phyloP scores from a whole-genome alignment of 768 basidiomycete species.

The Pulveroboletus sp. region DNA sequence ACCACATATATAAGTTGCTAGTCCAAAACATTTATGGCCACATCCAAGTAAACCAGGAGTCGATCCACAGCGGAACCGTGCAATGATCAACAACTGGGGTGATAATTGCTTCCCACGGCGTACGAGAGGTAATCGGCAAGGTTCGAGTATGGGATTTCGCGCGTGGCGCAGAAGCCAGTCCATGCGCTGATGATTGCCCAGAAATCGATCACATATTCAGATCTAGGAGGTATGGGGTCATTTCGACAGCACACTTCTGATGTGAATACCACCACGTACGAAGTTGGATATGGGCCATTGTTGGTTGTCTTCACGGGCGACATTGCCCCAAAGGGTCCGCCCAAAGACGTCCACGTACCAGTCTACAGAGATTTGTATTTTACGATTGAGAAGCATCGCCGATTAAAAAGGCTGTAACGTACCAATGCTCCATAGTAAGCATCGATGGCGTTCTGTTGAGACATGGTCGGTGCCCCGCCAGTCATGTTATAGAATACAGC shows the following conservation, averaged over 20 bases:
- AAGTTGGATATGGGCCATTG: constrained; percentile 22
- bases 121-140: constrained; percentile 23
- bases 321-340: constrained; percentile 7
- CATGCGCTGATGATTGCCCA: constrained; percentile 23
- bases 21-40: no score
- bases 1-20: no score
- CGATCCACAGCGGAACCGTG: no score
- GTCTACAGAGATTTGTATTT: no score
- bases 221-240: constrained; percentile 4
- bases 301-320: constrained; percentile 4
- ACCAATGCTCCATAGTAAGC: constrained; percentile 22
- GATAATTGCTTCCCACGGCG: constrained; percentile 14
- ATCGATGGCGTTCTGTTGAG: constrained; percentile 20
- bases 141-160: constrained; percentile 21
- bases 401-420: not conserved
- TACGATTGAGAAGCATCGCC: no score
- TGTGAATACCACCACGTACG: constrained; percentile 6
- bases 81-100: constrained; percentile 16
- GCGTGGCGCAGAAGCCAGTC: constrained; percentile 22
- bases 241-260: not conserved
- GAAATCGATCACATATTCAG: constrained; percentile 19
- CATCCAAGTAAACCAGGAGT: no score
- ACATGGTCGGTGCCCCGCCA: constrained; percentile 14
- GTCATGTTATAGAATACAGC: constrained; percentile 21
- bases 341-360: constrained; percentile 7